Percentiles rank a stretch among this genome's conserved stretches.
These are phyloP conservation scores for Backusella luteola DNA, from an alignment of 192 early-diverging fungal species.

Conservation along the genomic window DNA sequence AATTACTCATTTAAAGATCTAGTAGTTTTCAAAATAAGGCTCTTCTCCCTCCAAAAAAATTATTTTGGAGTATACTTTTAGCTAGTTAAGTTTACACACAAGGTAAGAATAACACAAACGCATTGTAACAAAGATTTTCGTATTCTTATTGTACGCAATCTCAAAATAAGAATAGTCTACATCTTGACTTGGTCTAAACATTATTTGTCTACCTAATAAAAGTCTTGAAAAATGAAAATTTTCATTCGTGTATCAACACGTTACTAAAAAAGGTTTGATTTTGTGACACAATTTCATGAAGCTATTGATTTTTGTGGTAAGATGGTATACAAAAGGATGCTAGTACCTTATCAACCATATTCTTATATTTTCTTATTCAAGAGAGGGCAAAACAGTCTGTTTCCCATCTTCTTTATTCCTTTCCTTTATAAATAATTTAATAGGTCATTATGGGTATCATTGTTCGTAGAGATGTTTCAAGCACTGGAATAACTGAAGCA, in stretches of 20 bases:
- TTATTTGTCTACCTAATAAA: neutral
- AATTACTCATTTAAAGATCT: too few species aligned
- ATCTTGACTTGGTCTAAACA: neutral
- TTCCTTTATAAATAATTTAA: neutral
- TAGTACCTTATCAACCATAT: neutral
- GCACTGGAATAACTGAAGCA: neutral
- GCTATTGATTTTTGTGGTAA: constrained; percentile 2
- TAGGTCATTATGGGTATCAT: neutral
- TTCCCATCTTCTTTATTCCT: neutral
- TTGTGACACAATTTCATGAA: neutral
- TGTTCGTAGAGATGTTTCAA: neutral
- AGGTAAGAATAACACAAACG: neutral
- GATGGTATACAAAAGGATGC: neutral
- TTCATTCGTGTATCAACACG: neutral
- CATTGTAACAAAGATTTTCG: neutral
- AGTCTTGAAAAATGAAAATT: neutral
- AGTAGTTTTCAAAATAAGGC: too few species aligned
- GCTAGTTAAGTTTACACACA: too few species aligned
- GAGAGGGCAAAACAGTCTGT: neutral
- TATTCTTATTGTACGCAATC: neutral
- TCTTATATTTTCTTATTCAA: neutral
- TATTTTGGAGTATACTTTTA: too few species aligned
- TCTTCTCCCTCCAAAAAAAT: too few species aligned
- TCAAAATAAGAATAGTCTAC: neutral
- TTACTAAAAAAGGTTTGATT: neutral